Evolutionary conservation across 2,329 filamentous ascomycete species (phyloP).

Genomic region (Xylaria sp.): DNA sequence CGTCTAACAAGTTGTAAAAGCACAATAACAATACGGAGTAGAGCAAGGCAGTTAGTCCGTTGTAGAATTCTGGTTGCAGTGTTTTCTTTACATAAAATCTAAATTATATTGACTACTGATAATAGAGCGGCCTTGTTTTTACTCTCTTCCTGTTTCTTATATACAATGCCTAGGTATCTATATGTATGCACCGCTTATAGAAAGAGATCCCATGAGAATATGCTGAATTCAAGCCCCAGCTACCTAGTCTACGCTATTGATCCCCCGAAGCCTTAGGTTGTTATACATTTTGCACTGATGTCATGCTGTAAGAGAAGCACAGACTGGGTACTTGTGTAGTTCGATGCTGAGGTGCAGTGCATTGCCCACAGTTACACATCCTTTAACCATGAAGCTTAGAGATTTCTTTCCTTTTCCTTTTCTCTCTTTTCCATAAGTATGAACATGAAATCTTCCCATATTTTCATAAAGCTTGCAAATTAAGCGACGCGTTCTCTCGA

Average conservation of each 20-base stretch:
- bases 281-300: background rate
- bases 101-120: no score
- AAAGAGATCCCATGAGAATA: background rate
- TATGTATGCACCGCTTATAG: background rate
- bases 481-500: no score
- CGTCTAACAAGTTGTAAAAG: background rate
- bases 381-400: background rate
- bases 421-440: background rate
- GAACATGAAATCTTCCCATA: background rate
- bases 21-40: background rate
- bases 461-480: background rate
- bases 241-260: background rate
- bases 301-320: background rate
- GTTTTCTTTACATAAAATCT: background rate
- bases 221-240: background rate
- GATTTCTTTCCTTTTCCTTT: background rate
- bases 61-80: background rate
- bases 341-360: background rate
- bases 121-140: background rate
- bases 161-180: background rate
- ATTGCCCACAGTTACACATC: background rate
- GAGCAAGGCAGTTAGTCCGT: background rate
- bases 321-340: background rate
- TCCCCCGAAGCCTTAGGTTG: background rate
- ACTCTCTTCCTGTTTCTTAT: background rate